These are phyloP conservation scores for Collybiopsis confluens DNA, from an alignment of 768 basidiomycete genomes.

Conservation along the genomic window DNA sequence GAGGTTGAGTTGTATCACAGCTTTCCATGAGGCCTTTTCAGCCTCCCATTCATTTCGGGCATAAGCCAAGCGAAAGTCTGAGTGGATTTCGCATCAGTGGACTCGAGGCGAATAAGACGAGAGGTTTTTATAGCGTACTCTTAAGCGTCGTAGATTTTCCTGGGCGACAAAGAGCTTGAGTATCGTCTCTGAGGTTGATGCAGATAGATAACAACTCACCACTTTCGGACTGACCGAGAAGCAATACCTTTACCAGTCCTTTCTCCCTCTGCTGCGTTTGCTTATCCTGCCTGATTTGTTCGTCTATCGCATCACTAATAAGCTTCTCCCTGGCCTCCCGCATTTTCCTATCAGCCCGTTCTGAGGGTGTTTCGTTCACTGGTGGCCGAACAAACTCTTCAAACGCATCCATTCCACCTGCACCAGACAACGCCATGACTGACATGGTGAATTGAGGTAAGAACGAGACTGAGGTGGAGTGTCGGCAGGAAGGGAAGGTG, in stretches of 20 bases:
- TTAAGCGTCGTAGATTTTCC: conserved; percentile 62
- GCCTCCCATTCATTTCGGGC: conserved; percentile 55
- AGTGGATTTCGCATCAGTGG: conserved; percentile 5
- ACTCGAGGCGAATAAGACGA: background rate
- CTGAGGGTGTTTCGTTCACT: conserved; percentile 45
- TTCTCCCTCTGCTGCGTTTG: conserved; percentile 40
- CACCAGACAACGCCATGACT: too few species aligned
- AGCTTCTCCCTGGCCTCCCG: conserved; percentile 54
- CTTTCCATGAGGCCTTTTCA: conserved; percentile 64
- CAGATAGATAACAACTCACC: conserved; percentile 33
- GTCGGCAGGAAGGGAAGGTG: too few species aligned
- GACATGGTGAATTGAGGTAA: too few species aligned
- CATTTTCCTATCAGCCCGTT: conserved; percentile 38
- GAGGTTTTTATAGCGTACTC: conserved; percentile 36
- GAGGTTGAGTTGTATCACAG: conserved; percentile 77
- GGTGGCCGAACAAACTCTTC: conserved; percentile 56
- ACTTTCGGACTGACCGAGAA: conserved; percentile 61
- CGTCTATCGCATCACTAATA: conserved; percentile 51
- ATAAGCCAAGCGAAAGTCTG: conserved; percentile 70
- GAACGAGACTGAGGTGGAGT: too few species aligned
- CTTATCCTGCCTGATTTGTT: conserved; percentile 44
- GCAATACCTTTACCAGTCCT: conserved; percentile 43
- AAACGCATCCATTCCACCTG: conserved; percentile 48
- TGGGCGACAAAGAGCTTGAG: conserved; percentile 13
- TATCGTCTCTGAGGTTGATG: background rate